A percentile compares a stretch with the other conserved stretches of the same genome.
phyloP scores from a whole-genome alignment of 2,329 filamentous ascomycete genomes.

The Phyllosticta citriasiana region DNA sequence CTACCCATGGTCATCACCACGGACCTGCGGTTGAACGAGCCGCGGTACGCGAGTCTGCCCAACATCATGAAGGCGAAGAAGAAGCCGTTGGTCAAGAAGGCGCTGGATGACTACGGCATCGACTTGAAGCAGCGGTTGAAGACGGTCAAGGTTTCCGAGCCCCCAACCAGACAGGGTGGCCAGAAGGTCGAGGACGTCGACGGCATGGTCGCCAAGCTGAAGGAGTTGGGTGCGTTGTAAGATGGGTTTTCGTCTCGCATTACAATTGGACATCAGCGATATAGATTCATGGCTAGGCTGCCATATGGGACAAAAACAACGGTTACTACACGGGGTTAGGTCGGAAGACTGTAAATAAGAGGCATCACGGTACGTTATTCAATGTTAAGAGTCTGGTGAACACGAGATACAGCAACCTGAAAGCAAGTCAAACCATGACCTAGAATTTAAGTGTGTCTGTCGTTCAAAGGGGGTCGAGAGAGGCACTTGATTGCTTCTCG shows the following conservation, averaged over 20 bases:
- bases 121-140: constrained; percentile 69
- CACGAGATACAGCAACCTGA: not conserved
- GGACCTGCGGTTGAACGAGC: constrained; percentile 88
- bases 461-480: no score
- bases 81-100: constrained; percentile 95
- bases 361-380: not conserved
- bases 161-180: constrained; percentile 76
- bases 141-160: constrained; percentile 84
- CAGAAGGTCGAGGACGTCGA: constrained; percentile 97
- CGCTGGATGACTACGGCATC: constrained; percentile 63
- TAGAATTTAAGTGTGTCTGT: no score
- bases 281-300: not conserved
- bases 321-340: not conserved
- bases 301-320: not conserved
- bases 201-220: constrained; percentile 85
- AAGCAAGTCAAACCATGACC: no score
- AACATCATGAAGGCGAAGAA: constrained; percentile 99
- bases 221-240: constrained; percentile 87
- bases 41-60: constrained; percentile 85
- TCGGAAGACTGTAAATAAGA: not conserved
- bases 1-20: constrained; percentile 92
- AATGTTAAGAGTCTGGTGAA: not conserved
- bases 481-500: no score
- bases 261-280: not conserved
- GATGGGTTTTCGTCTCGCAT: not conserved